These are phyloP conservation scores for Didymella exigua DNA, from an alignment of 2,329 filamentous ascomycete genomes.

Conservation along the genomic window DNA sequence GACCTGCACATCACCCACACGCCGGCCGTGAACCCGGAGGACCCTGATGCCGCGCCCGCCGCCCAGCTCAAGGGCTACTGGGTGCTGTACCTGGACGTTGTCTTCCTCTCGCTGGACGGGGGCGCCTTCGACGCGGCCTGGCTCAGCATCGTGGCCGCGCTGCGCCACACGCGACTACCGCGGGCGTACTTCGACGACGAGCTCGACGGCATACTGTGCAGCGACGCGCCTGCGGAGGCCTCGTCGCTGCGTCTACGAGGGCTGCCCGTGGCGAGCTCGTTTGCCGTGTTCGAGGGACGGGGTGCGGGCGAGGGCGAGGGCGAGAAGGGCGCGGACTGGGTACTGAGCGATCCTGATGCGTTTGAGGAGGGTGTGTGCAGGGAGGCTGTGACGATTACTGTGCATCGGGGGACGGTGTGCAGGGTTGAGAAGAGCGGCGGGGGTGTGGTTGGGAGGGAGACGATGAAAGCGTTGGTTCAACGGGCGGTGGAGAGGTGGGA, in stretches of 20 bases:
- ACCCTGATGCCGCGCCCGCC: constrained; percentile 55
- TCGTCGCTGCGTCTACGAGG: constrained; percentile 65
- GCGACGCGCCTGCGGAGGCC: constrained; percentile 61
- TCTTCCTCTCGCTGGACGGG: constrained; percentile 91
- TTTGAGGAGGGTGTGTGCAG: constrained; percentile 86
- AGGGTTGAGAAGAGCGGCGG: constrained; percentile 86
- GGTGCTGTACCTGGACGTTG: constrained; percentile 93
- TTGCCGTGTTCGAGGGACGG: constrained; percentile 68
- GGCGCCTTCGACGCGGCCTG: constrained; percentile 92
- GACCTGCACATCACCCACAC: constrained; percentile 77
- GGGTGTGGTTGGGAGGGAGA: constrained; percentile 66
- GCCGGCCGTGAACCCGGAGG: constrained; percentile 51
- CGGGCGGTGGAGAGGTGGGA: constrained; percentile 69
- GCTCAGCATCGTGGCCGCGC: constrained; percentile 79
- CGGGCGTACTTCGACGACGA: constrained; percentile 83
- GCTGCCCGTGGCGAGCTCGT: constrained; percentile 77
- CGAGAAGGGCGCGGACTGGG: constrained; percentile 60
- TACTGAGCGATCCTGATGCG: constrained; percentile 85
- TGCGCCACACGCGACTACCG: constrained; percentile 78
- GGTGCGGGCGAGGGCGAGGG: constrained; percentile 55
- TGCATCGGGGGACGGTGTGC: constrained; percentile 77
- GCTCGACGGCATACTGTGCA: constrained; percentile 78
- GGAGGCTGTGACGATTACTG: constrained; percentile 81
- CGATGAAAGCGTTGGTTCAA: constrained; percentile 65
- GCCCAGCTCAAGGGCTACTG: constrained; percentile 81